Evolutionary conservation across 2,329 filamentous ascomycete genomes (phyloP).

Genomic region (Fusarium oxysporum): DNA sequence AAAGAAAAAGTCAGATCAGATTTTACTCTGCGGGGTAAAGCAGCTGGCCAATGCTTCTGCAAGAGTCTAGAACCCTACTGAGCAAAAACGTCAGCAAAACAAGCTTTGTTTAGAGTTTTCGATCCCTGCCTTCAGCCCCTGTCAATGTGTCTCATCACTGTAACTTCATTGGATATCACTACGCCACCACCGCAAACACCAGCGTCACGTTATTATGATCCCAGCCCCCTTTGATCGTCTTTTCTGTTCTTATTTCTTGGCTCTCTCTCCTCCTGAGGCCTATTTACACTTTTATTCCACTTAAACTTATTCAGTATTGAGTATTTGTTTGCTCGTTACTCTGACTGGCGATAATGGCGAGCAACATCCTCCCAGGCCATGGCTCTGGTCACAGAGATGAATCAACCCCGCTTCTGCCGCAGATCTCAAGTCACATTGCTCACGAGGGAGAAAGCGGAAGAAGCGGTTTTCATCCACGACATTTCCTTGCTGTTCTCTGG

Average conservation of each 20-base stretch:
- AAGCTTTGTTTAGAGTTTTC: slow-evolving; percentile 35
- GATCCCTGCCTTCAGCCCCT: slow-evolving; percentile 20
- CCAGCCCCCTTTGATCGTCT: neutral
- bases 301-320: fast-evolving
- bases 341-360: slow-evolving; percentile 11
- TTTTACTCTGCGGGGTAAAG: neutral
- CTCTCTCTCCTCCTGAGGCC: too few relatives aligned
- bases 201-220: slow-evolving; percentile 21
- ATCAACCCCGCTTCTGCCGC: slow-evolving; percentile 49
- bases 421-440: slow-evolving; percentile 24
- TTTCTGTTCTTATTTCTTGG: neutral
- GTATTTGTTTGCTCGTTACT: neutral
- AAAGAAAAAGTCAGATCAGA: neutral
- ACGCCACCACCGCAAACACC: slow-evolving; percentile 26
- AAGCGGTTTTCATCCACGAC: slow-evolving; percentile 55
- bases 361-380: slow-evolving; percentile 23
- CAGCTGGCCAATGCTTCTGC: neutral
- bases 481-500: slow-evolving; percentile 58
- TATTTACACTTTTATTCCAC: neutral
- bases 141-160: slow-evolving; percentile 25
- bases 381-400: slow-evolving; percentile 26
- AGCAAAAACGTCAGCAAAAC: slow-evolving; percentile 10
- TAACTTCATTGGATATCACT: slow-evolving; percentile 12
- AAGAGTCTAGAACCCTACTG: slow-evolving; percentile 10
- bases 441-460: slow-evolving; percentile 60